These are phyloP conservation scores for Austroboletus niveus DNA, from an alignment of 1,284 basidiomycete species.

Conservation along the genomic window DNA sequence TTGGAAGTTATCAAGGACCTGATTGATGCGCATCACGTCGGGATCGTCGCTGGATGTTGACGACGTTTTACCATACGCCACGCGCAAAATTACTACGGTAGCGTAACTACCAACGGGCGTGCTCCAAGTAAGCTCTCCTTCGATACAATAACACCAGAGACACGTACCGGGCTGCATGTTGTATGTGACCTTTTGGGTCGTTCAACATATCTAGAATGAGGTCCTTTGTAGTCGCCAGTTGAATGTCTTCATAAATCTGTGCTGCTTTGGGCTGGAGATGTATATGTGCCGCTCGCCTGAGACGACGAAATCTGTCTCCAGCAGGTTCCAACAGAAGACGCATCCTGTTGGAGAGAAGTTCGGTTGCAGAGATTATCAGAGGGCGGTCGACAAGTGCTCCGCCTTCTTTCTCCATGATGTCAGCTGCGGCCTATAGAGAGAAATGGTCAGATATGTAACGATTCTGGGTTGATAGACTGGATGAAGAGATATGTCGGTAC, in stretches of 20 bases:
- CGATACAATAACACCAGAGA: background rate
- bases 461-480: background rate
- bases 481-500: background rate
- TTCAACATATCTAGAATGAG: constrained; percentile 39
- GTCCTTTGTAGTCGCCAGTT: constrained; percentile 33
- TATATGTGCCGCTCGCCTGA: constrained; percentile 32
- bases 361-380: constrained; percentile 20
- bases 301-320: constrained; percentile 27
- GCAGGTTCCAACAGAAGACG: constrained; percentile 15
- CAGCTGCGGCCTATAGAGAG: constrained; percentile 13
- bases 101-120: constrained; percentile 45
- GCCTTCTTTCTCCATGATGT: constrained; percentile 36
- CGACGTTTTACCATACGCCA: constrained; percentile 59
- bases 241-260: constrained; percentile 33
- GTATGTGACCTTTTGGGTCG: constrained; percentile 34
- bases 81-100: constrained; percentile 57
- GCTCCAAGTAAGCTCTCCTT: background rate
- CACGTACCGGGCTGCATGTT: constrained; percentile 30
- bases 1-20: constrained; percentile 46
- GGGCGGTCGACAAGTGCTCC: constrained; percentile 31
- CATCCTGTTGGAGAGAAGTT: constrained; percentile 26
- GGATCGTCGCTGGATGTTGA: constrained; percentile 52
- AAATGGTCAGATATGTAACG: background rate
- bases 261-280: constrained; percentile 37
- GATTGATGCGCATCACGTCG: constrained; percentile 50